Percentiles rank a stretch among this genome's conserved stretches.
phyloP scores from a whole-genome alignment of 805 yeast genomes.

The Yamadazyma nakazawae region DNA sequence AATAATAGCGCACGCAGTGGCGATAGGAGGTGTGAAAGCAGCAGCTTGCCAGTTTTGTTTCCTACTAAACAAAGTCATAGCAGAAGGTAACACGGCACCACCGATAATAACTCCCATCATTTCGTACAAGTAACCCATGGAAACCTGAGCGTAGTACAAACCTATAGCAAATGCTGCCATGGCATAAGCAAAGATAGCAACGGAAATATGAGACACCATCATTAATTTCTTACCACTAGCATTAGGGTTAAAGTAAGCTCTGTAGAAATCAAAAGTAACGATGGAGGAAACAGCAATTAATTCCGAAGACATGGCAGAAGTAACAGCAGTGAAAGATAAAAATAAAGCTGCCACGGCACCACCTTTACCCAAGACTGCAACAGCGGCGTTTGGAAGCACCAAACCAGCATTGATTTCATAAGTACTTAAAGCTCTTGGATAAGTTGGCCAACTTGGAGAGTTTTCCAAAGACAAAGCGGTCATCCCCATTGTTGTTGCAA shows the following conservation, averaged over 20 bases:
- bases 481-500: slow-evolving; percentile 84
- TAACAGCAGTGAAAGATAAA: slow-evolving; percentile 86
- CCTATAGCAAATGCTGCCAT: slow-evolving; percentile 88
- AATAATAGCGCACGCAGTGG: slow-evolving; percentile 69
- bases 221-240: slow-evolving; percentile 77
- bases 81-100: slow-evolving; percentile 79
- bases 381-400: slow-evolving; percentile 75
- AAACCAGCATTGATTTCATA: slow-evolving; percentile 80
- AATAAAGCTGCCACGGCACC: slow-evolving; percentile 84
- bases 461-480: slow-evolving; percentile 73
- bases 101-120: slow-evolving; percentile 88
- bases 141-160: slow-evolving; percentile 72
- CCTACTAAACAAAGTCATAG: slow-evolving; percentile 59
- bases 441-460: slow-evolving; percentile 73
- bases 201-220: slow-evolving; percentile 62
- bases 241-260: slow-evolving; percentile 72
- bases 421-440: slow-evolving; percentile 61
- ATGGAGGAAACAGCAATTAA: slow-evolving; percentile 84
- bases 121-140: slow-evolving; percentile 84
- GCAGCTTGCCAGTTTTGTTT: slow-evolving; percentile 71
- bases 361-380: slow-evolving; percentile 78
- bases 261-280: slow-evolving; percentile 81
- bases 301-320: slow-evolving; percentile 90
- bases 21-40: slow-evolving; percentile 70
- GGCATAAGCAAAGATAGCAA: slow-evolving; percentile 50